Base-by-base conservation (phyloP, 371 early-diverging fungal species). In the Batrachochytrium dendrobatidis region DNA sequence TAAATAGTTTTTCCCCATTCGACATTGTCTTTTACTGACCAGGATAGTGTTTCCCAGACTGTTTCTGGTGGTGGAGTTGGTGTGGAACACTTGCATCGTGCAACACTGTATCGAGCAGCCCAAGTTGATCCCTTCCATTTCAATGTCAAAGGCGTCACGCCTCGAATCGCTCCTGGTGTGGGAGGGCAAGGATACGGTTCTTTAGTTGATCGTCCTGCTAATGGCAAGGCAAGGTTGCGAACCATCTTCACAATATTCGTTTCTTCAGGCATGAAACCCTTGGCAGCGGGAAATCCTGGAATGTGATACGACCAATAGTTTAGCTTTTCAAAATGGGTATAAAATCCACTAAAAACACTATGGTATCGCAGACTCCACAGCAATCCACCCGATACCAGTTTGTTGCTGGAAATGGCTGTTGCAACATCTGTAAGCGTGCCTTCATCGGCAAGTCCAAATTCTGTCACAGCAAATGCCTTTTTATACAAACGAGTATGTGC, bases 391-490 rank as follows among this genome's bases (percentile, higher is more conserved):
- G 57, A 51, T 26, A 62, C 32, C 33, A 43, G 17, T 4, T 10
- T 15, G 33, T 56, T 62, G 10, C 54, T 39, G 15, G 57, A 6
- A 7, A 56, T 51, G 7, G 20, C 30, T 32, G 56, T 56, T 28
- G 52, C 51, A 32, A 62, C 50, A 6, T 25, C 43, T 17, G 51
- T 18, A 32, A 30, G 28, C 3, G 55, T 50, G 2, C 34, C n/a
- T 22, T 53, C 34, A 18, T 26, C 30, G 12, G 59, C 34, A 34
- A 75, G 58, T 1, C 72, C 75, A 58, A 68, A 69, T 62, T 75
- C 75, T 43, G 67, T 71, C n/a, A 70, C 66, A 25, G 62, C 46
- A 34, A 72, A 68, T 25, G 64, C 63, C 61, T 74, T 74, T 17
- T 57, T 34, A 61, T 50, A 56, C 44, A 20, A 18, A 0, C 56